phyloP scores from a whole-genome alignment of 2,329 filamentous ascomycete species.

The Penicillium griseofulvum region DNA sequence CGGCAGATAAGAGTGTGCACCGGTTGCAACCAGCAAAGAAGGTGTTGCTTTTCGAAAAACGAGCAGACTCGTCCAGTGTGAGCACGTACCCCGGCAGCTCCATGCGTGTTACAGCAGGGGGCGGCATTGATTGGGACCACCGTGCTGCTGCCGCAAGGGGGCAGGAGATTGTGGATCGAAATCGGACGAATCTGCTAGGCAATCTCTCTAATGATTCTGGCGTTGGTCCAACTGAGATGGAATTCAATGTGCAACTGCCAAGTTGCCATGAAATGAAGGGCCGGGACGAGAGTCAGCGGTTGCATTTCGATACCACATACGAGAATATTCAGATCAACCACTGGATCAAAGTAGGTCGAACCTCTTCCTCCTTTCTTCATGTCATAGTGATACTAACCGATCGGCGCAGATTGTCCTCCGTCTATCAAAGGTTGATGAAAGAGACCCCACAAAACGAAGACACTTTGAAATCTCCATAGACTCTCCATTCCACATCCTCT shows the following conservation, averaged over 20 bases:
- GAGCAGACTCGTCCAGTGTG: slow-evolving; percentile 72
- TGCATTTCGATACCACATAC: slow-evolving; percentile 91
- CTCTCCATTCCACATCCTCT: slow-evolving; percentile 88
- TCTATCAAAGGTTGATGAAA: slow-evolving; percentile 76
- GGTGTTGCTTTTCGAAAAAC: slow-evolving; percentile 83
- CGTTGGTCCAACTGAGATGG: slow-evolving; percentile 87
- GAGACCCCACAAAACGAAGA: slow-evolving; percentile 73
- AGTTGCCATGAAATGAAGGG: slow-evolving; percentile 81
- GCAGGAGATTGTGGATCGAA: slow-evolving; percentile 53
- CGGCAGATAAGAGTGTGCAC: slow-evolving; percentile 78
- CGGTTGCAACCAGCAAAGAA: slow-evolving; percentile 80
- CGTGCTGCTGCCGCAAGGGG: slow-evolving; percentile 57
- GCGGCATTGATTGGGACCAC: slow-evolving; percentile 68
- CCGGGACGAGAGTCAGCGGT: slow-evolving; percentile 61
- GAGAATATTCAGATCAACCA: slow-evolving; percentile 92
- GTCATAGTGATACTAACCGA: slow-evolving; percentile 12
- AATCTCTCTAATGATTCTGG: slow-evolving; percentile 73
- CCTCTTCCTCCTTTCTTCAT: background rate
- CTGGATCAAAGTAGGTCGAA: slow-evolving; percentile 78
- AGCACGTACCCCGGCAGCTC: slow-evolving; percentile 73
- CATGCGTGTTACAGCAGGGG: slow-evolving; percentile 73
- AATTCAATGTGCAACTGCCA: slow-evolving; percentile 88
- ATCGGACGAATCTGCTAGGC: slow-evolving; percentile 71
- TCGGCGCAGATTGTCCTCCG: slow-evolving; percentile 76
- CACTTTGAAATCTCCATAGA: slow-evolving; percentile 97